Evolutionary conservation across 805 yeast species (phyloP).

Genomic region (Nakazawaea anatomiae): DNA sequence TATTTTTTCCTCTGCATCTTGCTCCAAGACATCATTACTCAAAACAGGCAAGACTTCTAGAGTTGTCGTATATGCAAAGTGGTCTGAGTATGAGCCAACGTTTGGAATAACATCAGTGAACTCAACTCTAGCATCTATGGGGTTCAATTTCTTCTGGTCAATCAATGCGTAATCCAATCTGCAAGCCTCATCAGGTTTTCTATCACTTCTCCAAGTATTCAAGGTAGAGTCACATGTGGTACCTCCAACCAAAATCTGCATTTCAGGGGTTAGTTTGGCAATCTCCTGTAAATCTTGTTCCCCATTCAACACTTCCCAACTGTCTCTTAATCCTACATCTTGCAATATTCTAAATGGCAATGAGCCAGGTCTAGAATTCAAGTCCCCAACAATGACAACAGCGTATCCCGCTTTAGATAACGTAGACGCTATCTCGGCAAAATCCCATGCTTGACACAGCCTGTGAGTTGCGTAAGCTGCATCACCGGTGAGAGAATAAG

Average conservation of each 20-base stretch:
- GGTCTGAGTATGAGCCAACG: conserved; percentile 83
- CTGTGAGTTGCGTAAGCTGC: conserved; percentile 88
- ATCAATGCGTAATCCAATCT: conserved; percentile 86
- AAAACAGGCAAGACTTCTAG: conserved; percentile 24
- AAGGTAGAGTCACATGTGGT: conserved; percentile 84
- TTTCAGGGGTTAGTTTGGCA: conserved; percentile 40
- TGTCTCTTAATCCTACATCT: conserved; percentile 63
- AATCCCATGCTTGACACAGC: conserved; percentile 95
- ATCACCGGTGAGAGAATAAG: conserved; percentile 77
- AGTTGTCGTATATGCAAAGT: conserved; percentile 69
- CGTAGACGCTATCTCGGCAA: conserved; percentile 58
- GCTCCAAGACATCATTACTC: not conserved
- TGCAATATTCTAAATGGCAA: conserved; percentile 74
- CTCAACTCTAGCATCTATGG: conserved; percentile 59
- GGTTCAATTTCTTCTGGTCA: conserved; percentile 47
- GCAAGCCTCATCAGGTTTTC: conserved; percentile 65
- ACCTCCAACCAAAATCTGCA: conserved; percentile 71
- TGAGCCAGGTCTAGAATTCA: conserved; percentile 84
- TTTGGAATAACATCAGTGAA: conserved; percentile 66
- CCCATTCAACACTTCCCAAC: conserved; percentile 74
- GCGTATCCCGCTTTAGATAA: conserved; percentile 73
- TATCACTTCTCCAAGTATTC: conserved; percentile 75
- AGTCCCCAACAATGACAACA: conserved; percentile 86
- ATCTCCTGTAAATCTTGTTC: conserved; percentile 34
- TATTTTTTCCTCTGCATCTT: conserved; percentile 13